Evolutionary conservation across 306 rosid species (phyloP).

Genomic region (Glycine tomentella): DNA sequence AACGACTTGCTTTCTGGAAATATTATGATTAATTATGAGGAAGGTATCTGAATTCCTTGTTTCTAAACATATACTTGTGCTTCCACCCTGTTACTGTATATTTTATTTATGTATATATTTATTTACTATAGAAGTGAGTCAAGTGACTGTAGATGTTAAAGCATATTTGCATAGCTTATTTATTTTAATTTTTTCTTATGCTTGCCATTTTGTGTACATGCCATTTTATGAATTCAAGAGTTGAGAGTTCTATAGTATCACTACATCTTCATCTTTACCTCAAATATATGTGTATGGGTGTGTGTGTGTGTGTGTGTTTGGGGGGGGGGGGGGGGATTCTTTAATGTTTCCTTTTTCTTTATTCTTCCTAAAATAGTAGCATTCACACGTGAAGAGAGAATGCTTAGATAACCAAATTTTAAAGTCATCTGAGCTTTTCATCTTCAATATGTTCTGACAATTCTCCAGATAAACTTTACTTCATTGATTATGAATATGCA

Average conservation of each 20-base stretch:
- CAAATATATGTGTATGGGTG: neutral
- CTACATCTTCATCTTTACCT: neutral
- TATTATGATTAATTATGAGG: constrained; percentile 82
- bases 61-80: constrained; percentile 22
- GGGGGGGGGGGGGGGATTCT: neutral
- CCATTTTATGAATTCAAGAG: constrained; percentile 17
- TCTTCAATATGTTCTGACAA: constrained; percentile 45
- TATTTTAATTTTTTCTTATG: constrained; percentile 31
- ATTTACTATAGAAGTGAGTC: neutral
- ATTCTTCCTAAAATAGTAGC: neutral
- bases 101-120: too few species aligned
- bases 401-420: constrained; percentile 34
- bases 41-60: constrained; percentile 67
- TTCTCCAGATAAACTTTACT: constrained; percentile 77
- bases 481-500: constrained; percentile 96
- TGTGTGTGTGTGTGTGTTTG: too few species aligned
- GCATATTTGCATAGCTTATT: constrained; percentile 13
- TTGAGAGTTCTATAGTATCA: neutral
- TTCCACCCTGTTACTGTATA: constrained; percentile 12
- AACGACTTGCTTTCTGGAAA: constrained; percentile 97
- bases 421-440: constrained; percentile 31
- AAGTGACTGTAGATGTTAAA: neutral
- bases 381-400: constrained; percentile 34
- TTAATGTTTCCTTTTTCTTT: neutral
- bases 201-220: neutral